A percentile compares a stretch with the other conserved stretches of the same genome.
phyloP scores from a whole-genome alignment of 1,139 yeast genomes.

The Hanseniaspora sp. region DNA sequence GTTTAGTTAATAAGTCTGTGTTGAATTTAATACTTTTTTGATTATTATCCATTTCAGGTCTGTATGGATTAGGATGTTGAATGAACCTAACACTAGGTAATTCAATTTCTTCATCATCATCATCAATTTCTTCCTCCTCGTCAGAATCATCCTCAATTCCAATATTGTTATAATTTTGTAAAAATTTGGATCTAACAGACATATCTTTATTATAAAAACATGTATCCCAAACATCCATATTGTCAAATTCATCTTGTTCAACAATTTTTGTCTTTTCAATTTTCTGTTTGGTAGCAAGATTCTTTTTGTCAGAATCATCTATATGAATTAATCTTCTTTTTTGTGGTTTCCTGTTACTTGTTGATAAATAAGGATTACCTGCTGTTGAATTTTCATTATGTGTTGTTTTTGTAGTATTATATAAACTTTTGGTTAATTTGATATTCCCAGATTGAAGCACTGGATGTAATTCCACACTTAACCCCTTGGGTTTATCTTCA shows the following conservation, averaged over 20 bases:
- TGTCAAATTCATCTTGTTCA: constrained; percentile 18
- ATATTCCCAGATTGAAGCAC: constrained; percentile 25
- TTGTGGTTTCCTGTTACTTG: constrained; percentile 21
- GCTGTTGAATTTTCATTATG: background rate
- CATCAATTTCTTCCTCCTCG: constrained; percentile 21
- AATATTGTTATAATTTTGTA: constrained; percentile 13
- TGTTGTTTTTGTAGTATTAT: constrained; percentile 5
- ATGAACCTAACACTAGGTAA: constrained; percentile 37
- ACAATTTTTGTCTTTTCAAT: constrained; percentile 15
- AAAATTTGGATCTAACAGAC: constrained; percentile 20
- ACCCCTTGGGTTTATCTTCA: constrained; percentile 20
- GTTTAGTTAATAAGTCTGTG: constrained; percentile 57
- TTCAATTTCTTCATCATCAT: constrained; percentile 16
- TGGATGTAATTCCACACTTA: constrained; percentile 27
- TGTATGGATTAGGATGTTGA: constrained; percentile 69
- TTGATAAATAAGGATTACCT: constrained; percentile 19
- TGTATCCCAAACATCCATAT: constrained; percentile 29
- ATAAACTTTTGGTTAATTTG: constrained; percentile 24
- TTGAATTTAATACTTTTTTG: constrained; percentile 38
- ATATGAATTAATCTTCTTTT: constrained; percentile 21
- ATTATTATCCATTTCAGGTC: constrained; percentile 27
- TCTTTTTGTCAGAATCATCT: constrained; percentile 18
- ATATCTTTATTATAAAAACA: constrained; percentile 20
- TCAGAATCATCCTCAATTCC: constrained; percentile 21
- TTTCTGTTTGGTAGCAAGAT: constrained; percentile 13